Conservation (phyloP, 1,284 basidiomycete species). For the Ceratobasidium papillatum region DNA sequence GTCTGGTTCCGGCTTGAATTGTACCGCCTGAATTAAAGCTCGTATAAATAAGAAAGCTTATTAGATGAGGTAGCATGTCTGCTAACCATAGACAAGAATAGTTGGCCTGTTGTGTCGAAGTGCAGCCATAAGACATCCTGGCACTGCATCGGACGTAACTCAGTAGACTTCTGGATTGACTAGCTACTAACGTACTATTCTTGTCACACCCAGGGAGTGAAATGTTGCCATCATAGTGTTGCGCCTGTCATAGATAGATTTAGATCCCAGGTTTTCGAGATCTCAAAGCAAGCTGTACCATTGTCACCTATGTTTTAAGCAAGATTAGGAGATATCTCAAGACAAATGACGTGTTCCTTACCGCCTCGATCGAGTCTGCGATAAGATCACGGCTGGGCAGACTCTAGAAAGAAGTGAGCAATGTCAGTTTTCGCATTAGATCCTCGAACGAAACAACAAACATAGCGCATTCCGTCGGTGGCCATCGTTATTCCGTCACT, state of each 20-base stretch:
- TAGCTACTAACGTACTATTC: slow-evolving; percentile 62
- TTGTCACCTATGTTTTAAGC: slow-evolving; percentile 61
- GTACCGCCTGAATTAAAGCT: slow-evolving; percentile 54
- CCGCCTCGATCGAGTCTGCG: slow-evolving; percentile 89
- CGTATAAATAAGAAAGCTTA: slow-evolving; percentile 16
- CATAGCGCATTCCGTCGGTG: slow-evolving; percentile 68
- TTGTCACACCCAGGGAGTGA: slow-evolving; percentile 84
- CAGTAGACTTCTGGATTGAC: not conserved
- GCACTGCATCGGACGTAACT: slow-evolving; percentile 58
- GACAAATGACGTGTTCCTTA: slow-evolving; percentile 52
- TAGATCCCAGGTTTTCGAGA: not conserved
- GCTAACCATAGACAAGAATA: slow-evolving; percentile 74
- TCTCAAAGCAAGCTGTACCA: slow-evolving; percentile 58
- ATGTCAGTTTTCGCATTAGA: not conserved
- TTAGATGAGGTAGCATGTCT: slow-evolving; percentile 59
- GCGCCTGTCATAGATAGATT: slow-evolving; percentile 61
- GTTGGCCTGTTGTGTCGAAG: slow-evolving; percentile 85
- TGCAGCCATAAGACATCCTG: slow-evolving; percentile 86
- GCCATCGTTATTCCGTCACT: slow-evolving; percentile 87
- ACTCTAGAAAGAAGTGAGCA: slow-evolving; percentile 60
- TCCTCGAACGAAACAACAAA: not conserved
- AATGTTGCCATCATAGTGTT: slow-evolving; percentile 89
- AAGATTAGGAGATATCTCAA: not conserved
- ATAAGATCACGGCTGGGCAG: slow-evolving; percentile 90
- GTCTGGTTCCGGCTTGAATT: slow-evolving; percentile 77